Evolutionary conservation across 2,329 filamentous ascomycete species (phyloP).

Genomic region (Aspergillus phoenicis): DNA sequence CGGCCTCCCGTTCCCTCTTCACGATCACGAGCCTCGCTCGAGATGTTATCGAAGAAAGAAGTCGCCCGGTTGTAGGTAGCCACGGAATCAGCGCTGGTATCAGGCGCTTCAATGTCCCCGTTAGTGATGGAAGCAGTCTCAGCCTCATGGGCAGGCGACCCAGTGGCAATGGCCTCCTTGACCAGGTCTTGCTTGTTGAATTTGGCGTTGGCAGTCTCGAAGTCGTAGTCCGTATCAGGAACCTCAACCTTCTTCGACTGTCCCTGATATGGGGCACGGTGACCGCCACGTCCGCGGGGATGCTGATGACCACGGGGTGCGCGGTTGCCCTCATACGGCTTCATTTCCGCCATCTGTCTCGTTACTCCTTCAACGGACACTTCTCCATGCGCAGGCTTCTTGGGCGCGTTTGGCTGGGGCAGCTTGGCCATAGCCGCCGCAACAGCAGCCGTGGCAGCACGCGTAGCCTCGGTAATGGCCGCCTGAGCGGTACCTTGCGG

Average conservation of each 20-base stretch:
- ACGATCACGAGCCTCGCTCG: constrained; percentile 87
- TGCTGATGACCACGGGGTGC: constrained; percentile 42
- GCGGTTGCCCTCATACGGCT: constrained; percentile 44
- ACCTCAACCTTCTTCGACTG: constrained; percentile 76
- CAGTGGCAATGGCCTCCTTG: constrained; percentile 81
- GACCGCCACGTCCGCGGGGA: constrained; percentile 52
- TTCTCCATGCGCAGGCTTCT: constrained; percentile 37
- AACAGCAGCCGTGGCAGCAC: constrained; percentile 54
- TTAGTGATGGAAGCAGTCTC: constrained; percentile 52
- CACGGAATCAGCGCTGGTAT: constrained; percentile 36
- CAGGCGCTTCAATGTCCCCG: constrained; percentile 41
- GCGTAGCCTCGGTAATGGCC: constrained; percentile 51
- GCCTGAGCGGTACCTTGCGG: constrained; percentile 36
- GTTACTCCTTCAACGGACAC: constrained; percentile 46
- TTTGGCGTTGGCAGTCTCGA: constrained; percentile 80
- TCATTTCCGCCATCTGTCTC: constrained; percentile 51
- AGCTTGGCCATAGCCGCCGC: constrained; percentile 56
- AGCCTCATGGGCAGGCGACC: constrained; percentile 64
- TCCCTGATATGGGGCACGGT: constrained; percentile 46
- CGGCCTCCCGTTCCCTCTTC: constrained; percentile 68
- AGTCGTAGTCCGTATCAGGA: constrained; percentile 89
- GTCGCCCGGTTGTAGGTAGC: constrained; percentile 79
- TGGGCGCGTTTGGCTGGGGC: constrained; percentile 40
- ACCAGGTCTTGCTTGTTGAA: constrained; percentile 86
- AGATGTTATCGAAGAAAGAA: constrained; percentile 99